A percentile compares a stretch with the other conserved stretches of the same genome.
These are phyloP conservation scores for Quercus berberidifolia DNA, from an alignment of 306 rosid species.

Conservation along the genomic window DNA sequence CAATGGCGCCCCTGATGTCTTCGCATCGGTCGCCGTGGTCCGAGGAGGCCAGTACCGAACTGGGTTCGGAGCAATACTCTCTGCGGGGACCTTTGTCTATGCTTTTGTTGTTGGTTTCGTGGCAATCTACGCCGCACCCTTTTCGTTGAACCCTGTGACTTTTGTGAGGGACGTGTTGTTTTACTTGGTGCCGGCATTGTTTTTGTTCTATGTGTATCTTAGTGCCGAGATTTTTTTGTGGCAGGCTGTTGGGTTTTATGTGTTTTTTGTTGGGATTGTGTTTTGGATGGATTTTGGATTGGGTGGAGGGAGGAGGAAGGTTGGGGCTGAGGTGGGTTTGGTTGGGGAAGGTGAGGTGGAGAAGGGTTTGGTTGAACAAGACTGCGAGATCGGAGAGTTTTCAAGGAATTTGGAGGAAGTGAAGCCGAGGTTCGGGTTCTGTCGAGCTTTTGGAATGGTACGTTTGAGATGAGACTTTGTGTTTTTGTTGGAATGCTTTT, in stretches of 20 bases:
- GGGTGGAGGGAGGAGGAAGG: slow-evolving; percentile 25
- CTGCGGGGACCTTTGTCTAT: slow-evolving; percentile 88
- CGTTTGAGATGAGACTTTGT: slow-evolving; percentile 7
- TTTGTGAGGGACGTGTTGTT: slow-evolving; percentile 81
- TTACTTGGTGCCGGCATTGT: slow-evolving; percentile 67
- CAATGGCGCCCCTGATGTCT: slow-evolving; percentile 91
- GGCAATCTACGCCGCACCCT: slow-evolving; percentile 84
- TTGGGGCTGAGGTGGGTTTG: slow-evolving; percentile 20
- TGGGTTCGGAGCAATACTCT: slow-evolving; percentile 87
- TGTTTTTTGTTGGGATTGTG: slow-evolving; percentile 82
- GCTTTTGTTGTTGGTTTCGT: slow-evolving; percentile 92
- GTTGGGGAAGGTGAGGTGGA: slow-evolving; percentile 44
- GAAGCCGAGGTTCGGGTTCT: slow-evolving; percentile 36
- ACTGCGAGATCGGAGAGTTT: slow-evolving; percentile 25
- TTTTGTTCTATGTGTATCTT: slow-evolving; percentile 68
- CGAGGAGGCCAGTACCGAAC: slow-evolving; percentile 75
- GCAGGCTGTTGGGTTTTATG: slow-evolving; percentile 88
- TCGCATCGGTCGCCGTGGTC: slow-evolving; percentile 80
- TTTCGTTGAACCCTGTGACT: slow-evolving; percentile 61
- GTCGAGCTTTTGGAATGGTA: slow-evolving; percentile 50
- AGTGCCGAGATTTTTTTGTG: slow-evolving; percentile 31
- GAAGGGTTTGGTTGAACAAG: slow-evolving; percentile 4
- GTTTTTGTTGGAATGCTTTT: not conserved
- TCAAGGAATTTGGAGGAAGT: slow-evolving; percentile 20
- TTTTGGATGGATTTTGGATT: slow-evolving; percentile 88